Evolutionary conservation across 352 stramenopile species (phyloP), one percentile per base, ranked within the genome.

Genomic region (Thalassiosira mediterranea): DNA sequence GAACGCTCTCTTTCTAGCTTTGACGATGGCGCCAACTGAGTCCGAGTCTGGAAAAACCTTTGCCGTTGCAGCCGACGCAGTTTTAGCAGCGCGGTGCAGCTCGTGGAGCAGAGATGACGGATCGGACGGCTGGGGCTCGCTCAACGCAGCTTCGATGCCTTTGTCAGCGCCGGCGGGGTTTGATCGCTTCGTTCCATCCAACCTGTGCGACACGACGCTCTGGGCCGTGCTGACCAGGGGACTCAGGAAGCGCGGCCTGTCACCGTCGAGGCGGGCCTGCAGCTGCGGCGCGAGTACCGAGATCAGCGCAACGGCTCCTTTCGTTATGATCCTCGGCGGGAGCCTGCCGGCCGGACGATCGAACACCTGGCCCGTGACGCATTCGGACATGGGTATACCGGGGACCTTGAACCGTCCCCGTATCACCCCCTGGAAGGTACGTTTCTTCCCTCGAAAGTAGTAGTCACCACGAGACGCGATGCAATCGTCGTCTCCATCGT

Each of bases 371-470:
- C 81, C 81, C 5, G 81, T 88, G 13, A 88, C 53, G 42, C 73
- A 85, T 70, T 86, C 52, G 28, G 49, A 72, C 60, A 88, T 83
- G 5, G 67, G 52, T 13, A 88, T 71, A 7, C 44, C 7, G 17
- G 42, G 32, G 44, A 17, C 32, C 46, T 73, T 83, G 66, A 88
- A 86, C 15, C 53, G 48, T 23, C 81, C 81, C 65, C 51, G 38
- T 10, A 88, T 52, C 53, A 84, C 57, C 3, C 47, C 69, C 61
- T 88, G 81, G 49, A 88, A 88, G 26, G 70, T 86, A 64, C 81
- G 61, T 69, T 88, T 88, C 40, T 76, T 81, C 21, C 64, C 64
- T 46, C 68, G 38, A 74, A 88, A 88, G 48, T 86, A 88, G 52
- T 56, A 42, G 5, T 44, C 4, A n/a, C n/a, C n/a, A n/a, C n/a